phyloP scores from a whole-genome alignment of 169 alveolate species.

The Eimeria maxima region DNA sequence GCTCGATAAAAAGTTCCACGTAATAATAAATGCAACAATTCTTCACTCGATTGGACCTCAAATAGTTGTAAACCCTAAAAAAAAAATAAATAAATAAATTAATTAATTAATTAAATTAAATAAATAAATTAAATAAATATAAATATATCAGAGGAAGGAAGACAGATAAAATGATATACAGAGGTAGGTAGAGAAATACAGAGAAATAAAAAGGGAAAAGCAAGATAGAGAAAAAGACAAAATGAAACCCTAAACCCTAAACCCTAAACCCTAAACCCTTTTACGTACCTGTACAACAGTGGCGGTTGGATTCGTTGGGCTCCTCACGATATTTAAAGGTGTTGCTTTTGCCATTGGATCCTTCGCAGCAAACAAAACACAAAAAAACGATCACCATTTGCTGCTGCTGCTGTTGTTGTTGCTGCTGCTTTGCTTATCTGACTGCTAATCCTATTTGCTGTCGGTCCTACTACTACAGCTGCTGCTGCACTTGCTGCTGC shows the following conservation, averaged over 20 bases:
- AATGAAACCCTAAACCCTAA: not conserved
- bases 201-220: not conserved
- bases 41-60: slow-evolving; percentile 86
- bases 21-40: slow-evolving; percentile 88
- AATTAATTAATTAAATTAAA: slow-evolving; percentile 1
- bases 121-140: not conserved
- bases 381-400: not conserved
- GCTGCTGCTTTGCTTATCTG: not conserved
- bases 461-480: not conserved
- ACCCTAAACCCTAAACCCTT: slow-evolving; percentile 59
- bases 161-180: not conserved
- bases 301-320: slow-evolving; percentile 57
- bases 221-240: not conserved
- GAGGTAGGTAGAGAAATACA: not conserved
- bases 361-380: slow-evolving; percentile 22
- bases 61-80: slow-evolving; percentile 86
- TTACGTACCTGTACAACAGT: slow-evolving; percentile 41
- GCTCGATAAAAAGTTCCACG: slow-evolving; percentile 90
- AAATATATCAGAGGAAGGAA: not conserved
- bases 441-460: not conserved
- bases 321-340: slow-evolving; percentile 22
- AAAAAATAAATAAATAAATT: too few species aligned
- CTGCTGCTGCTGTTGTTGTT: slow-evolving; percentile 12
- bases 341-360: slow-evolving; percentile 57
- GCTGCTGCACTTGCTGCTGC: slow-evolving; percentile 13